A percentile compares a stretch with the other conserved stretches of the same genome.
These are phyloP conservation scores for Rhododendron williamsianum DNA, from an alignment of 148 eudicot genomes.

Conservation along the genomic window DNA sequence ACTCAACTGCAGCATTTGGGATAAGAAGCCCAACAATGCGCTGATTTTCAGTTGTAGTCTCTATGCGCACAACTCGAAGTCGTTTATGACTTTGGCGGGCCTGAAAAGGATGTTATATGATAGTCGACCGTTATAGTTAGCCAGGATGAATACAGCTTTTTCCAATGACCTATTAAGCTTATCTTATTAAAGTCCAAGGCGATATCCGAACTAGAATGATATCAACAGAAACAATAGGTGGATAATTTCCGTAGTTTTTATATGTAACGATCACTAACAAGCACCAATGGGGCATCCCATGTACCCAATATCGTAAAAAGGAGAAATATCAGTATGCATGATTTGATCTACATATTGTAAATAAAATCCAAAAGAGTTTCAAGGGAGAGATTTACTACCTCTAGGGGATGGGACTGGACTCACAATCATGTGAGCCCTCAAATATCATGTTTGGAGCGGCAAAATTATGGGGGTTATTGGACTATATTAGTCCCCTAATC, in stretches of 20 bases:
- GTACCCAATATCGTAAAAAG: not conserved
- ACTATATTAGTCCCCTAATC: not conserved
- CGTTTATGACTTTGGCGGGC: slow-evolving; percentile 79
- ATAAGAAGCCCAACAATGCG: slow-evolving; percentile 91
- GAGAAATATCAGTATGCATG: not conserved
- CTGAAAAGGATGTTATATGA: slow-evolving; percentile 28
- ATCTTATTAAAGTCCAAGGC: not conserved
- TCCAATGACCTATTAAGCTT: not conserved
- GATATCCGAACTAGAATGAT: not conserved
- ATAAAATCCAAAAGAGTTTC: not conserved
- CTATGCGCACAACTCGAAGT: slow-evolving; percentile 80
- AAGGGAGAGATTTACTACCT: not conserved
- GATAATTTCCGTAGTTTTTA: not conserved
- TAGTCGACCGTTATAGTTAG: not conserved
- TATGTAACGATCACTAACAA: not conserved
- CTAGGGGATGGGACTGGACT: not conserved
- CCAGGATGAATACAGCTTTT: not conserved
- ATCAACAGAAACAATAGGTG: not conserved
- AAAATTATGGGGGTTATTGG: not conserved
- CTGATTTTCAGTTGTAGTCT: slow-evolving; percentile 76
- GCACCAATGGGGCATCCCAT: not conserved
- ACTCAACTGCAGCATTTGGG: slow-evolving; percentile 87
- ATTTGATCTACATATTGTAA: not conserved
- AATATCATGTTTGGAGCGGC: not conserved
- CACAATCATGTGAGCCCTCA: not conserved